Conservation (phyloP, 129 eudicot genomes). For the Helianthus annuus region DNA sequence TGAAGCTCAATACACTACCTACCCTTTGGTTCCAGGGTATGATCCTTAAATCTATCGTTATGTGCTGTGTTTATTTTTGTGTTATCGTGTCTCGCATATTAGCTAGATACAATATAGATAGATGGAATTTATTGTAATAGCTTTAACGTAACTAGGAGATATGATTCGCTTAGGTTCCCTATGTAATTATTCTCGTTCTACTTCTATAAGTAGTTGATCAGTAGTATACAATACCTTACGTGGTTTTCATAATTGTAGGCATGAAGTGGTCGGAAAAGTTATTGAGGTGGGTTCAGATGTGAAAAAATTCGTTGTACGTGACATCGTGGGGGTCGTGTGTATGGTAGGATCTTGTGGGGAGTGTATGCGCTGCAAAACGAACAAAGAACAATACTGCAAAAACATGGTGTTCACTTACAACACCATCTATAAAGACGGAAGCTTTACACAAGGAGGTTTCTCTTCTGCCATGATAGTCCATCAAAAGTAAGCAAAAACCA, state of each 20-base stretch:
- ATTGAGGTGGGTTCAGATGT: conserved; percentile 54
- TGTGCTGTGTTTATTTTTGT: too few species aligned
- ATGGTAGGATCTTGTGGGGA: conserved; percentile 65
- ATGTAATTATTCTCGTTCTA: too few species aligned
- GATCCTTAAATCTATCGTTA: too few species aligned
- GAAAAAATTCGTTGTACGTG: conserved; percentile 37
- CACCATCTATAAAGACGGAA: conserved; percentile 47
- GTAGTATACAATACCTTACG: conserved; percentile 28
- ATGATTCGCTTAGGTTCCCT: too few species aligned
- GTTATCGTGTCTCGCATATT: too few species aligned
- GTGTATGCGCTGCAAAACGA: conserved; percentile 45
- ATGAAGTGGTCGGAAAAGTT: conserved; percentile 64
- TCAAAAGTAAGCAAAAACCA: conserved; percentile 44
- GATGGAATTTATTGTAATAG: too few species aligned
- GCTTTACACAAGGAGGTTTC: conserved; percentile 60
- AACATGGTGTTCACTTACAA: conserved; percentile 52
- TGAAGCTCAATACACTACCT: conserved; percentile 19
- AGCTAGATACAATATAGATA: too few species aligned
- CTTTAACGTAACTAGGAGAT: too few species aligned
- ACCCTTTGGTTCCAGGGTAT: too few species aligned
- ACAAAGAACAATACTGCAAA: conserved; percentile 52
- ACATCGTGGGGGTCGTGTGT: conserved; percentile 57
- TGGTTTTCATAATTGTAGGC: conserved; percentile 31
- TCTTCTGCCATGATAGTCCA: conserved; percentile 62
- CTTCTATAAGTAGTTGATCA: conserved; percentile 48